phyloP scores from a whole-genome alignment of 2,329 filamentous ascomycete genomes.

The Lasiodiplodia sp. region DNA sequence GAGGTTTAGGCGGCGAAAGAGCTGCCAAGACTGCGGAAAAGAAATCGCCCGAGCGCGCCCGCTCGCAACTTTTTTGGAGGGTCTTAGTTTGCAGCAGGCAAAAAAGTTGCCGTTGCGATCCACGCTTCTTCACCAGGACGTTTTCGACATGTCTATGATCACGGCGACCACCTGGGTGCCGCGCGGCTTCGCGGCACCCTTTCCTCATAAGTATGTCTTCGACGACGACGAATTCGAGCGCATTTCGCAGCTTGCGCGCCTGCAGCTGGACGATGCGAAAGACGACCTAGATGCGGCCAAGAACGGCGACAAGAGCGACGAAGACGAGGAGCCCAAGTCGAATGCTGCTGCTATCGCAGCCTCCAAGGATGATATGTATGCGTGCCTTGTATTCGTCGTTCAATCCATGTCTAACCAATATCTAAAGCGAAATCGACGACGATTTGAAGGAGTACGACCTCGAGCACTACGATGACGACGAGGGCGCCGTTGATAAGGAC shows the following conservation, averaged over 20 bases:
- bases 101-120: conserved; percentile 6
- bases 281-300: conserved; percentile 72
- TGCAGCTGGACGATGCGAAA: conserved; percentile 88
- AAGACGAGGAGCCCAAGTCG: conserved; percentile 37
- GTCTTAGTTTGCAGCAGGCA: neutral
- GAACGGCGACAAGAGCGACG: conserved; percentile 47
- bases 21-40: conserved; percentile 22
- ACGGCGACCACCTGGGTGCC: conserved; percentile 62
- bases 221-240: conserved; percentile 60
- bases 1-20: conserved; percentile 16
- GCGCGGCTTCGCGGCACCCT: conserved; percentile 58
- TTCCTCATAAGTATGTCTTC: conserved; percentile 58
- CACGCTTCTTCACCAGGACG: conserved; percentile 11
- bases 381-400: conserved; percentile 34
- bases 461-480: conserved; percentile 92
- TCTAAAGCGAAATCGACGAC: conserved; percentile 66
- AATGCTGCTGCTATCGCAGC: conserved; percentile 30
- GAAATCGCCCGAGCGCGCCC: conserved; percentile 11
- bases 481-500: conserved; percentile 70
- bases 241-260: conserved; percentile 59
- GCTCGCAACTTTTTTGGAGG: conserved; percentile 25
- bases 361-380: conserved; percentile 34
- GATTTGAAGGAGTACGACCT: conserved; percentile 96
- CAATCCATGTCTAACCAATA: conserved; percentile 28
- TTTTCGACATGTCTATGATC: conserved; percentile 60